Evolutionary conservation across 2,329 filamentous ascomycete species (phyloP).

Genomic region (Mycosphaerella sp.): DNA sequence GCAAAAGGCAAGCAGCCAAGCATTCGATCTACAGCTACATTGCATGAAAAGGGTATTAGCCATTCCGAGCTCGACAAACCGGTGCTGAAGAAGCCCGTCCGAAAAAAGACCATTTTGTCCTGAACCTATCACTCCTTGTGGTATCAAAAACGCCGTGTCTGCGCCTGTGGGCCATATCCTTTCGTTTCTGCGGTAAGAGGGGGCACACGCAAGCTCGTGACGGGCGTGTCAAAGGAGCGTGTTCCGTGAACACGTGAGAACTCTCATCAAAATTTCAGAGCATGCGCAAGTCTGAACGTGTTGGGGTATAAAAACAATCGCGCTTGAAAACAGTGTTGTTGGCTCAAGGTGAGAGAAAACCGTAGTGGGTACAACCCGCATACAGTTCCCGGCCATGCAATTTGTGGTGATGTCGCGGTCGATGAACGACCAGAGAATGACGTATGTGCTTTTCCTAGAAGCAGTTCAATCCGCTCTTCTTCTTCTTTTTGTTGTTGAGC

Average conservation of each 20-base stretch:
- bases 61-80: neutral
- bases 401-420: constrained; percentile 14
- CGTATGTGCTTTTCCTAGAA: constrained; percentile 56
- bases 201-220: neutral
- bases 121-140: neutral
- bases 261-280: neutral
- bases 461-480: constrained; percentile 93
- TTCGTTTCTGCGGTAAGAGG: neutral
- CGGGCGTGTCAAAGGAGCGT: neutral
- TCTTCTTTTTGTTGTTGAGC: constrained; percentile 82
- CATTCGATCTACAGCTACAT: neutral
- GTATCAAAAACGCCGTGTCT: neutral
- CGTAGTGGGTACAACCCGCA: constrained; percentile 2
- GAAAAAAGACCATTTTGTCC: neutral
- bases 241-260: neutral
- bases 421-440: constrained; percentile 14
- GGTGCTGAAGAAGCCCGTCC: neutral
- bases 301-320: neutral
- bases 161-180: neutral
- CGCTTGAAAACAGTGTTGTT: neutral
- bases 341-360: constrained; percentile 1
- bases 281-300: neutral
- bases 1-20: too few relatives aligned
- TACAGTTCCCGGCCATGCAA: constrained; percentile 1
- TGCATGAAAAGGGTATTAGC: neutral